phyloP scores from a whole-genome alignment of 805 yeast genomes.

The Lipomyces lipofer region DNA sequence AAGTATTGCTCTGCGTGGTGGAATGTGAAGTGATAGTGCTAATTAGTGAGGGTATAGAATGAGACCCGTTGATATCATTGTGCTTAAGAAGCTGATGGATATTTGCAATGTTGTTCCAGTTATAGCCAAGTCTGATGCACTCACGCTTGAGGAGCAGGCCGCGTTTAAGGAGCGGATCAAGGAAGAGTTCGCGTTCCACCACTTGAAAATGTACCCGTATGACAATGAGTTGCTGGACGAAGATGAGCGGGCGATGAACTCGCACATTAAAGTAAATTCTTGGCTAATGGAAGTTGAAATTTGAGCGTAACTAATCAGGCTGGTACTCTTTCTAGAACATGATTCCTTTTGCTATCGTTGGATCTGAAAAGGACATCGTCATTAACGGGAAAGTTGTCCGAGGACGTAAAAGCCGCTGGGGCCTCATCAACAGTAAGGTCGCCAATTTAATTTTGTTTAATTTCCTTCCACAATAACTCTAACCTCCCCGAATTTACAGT shows the following conservation, averaged over 20 bases:
- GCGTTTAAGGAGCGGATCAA: slow-evolving; percentile 68
- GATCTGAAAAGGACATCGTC: slow-evolving; percentile 76
- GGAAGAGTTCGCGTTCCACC: slow-evolving; percentile 69
- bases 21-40: background rate
- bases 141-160: slow-evolving; percentile 82
- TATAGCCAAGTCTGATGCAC: slow-evolving; percentile 88
- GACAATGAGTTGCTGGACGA: slow-evolving; percentile 56
- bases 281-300: background rate
- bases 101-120: slow-evolving; percentile 93
- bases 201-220: slow-evolving; percentile 76
- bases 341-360: slow-evolving; percentile 92
- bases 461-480: background rate
- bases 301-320: background rate
- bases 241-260: slow-evolving; percentile 47
- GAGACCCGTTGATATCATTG: slow-evolving; percentile 76
- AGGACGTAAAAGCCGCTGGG: slow-evolving; percentile 94
- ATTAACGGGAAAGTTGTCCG: slow-evolving; percentile 78
- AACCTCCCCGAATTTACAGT: slow-evolving; percentile 42
- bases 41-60: slow-evolving; percentile 50
- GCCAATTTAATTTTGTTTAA: background rate
- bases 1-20: background rate
- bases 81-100: slow-evolving; percentile 80
- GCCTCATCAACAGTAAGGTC: slow-evolving; percentile 60
- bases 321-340: slow-evolving; percentile 22
- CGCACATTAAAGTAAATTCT: slow-evolving; percentile 58